Conservation (phyloP, 2,329 filamentous ascomycete genomes). For the Colletotrichum horii region DNA sequence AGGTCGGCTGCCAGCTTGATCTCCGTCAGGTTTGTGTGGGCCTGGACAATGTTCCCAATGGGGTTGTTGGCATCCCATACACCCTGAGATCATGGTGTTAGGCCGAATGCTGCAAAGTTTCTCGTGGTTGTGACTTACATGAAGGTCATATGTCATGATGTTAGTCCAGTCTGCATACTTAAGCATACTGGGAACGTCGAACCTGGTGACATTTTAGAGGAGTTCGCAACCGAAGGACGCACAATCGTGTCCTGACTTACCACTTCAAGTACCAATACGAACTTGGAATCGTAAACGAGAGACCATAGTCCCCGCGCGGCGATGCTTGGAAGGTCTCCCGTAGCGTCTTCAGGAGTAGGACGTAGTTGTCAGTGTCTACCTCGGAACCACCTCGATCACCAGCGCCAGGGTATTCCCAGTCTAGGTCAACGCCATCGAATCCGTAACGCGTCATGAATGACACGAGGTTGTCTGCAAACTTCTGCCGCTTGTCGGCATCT, state of each 20-base stretch:
- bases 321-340: background rate
- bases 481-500: constrained; percentile 6
- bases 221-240: background rate
- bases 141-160: constrained; percentile 33
- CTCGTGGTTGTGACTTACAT: background rate
- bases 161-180: constrained; percentile 36
- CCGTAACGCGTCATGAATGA: constrained; percentile 24
- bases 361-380: constrained; percentile 22
- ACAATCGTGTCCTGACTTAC: background rate
- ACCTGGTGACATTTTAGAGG: background rate
- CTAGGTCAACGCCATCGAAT: constrained; percentile 24
- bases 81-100: constrained; percentile 26
- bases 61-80: background rate
- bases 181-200: constrained; percentile 21
- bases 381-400: constrained; percentile 23
- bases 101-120: background rate
- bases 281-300: constrained; percentile 19
- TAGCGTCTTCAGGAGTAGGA: constrained; percentile 48
- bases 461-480: constrained; percentile 21
- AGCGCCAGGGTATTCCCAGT: constrained; percentile 30
- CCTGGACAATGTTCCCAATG: constrained; percentile 32
- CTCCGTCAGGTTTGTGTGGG: constrained; percentile 49
- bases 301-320: background rate
- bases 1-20: constrained; percentile 43
- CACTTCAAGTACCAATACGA: constrained; percentile 23